Evolutionary conservation across 208 protist genomes (phyloP), one percentile per base, ranked within the genome.

Genomic region (Trypanosoma theileri): DNA sequence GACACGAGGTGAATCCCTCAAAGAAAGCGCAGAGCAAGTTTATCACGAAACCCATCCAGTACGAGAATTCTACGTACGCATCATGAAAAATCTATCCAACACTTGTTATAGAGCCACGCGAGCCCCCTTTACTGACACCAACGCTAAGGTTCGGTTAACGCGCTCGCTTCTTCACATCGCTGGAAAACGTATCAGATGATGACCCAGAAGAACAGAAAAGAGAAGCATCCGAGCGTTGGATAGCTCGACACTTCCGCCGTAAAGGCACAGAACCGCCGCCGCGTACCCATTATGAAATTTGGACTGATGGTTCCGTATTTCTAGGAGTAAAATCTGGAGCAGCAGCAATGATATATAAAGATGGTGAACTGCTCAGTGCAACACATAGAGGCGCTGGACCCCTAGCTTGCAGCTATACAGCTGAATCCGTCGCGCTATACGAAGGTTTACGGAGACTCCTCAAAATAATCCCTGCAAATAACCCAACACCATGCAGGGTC

Each of bases 341-440:
- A 11, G 70, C 59, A 41, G 62, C 70, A 6, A 14, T 69, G 22
- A 21, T 69, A 21, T 75, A 62, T 40, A 41, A 28, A 13, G 63
- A 59, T n/a, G 44, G 63, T n/a, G 48, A 45, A 21, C 50, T 56
- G 4, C 26, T 13, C 8, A 26, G 22, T 1, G 51, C 19, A 63
- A 53, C 62, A 16, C 8, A 51, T 4, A 17, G 42, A 35, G 53
- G 60, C 46, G 50, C 62, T 42, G 62, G 60, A 2, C 17, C 26
- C 12, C 21, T 69, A 40, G 52, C 62, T 13, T 75, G 70, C 42
- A 75, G 62, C 55, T 70, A 75, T 35, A 22, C 51, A 12, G 58
- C 70, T 4, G 70, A 75, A 68, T 62, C 62, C 51, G 8, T 75
- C 0, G 70, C 63, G 2, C 35, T 75, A 52, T 50, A 64, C 3